Percentiles rank a stretch among this genome's conserved stretches.
Conservation (phyloP, 352 stramenopile genomes). For the Thraustotheca clavata region DNA sequence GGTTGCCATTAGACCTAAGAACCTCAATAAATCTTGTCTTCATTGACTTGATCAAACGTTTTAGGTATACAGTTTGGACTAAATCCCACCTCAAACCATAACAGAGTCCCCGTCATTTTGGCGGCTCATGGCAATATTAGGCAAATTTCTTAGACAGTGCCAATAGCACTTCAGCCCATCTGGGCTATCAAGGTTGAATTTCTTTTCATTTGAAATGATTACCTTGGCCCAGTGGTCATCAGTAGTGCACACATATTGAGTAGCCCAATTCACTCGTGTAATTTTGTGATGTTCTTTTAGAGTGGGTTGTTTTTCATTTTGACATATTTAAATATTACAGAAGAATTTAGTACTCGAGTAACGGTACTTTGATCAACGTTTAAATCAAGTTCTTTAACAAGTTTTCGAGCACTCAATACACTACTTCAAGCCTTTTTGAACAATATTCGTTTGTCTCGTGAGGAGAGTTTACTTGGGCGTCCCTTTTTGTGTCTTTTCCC, state of each 20-base stretch:
- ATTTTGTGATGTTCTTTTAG: slow-evolving; percentile 14
- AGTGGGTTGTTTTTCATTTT: slow-evolving; percentile 16
- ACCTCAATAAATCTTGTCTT: background rate
- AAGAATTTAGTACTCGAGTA: background rate
- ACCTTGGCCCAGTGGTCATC: too few species aligned
- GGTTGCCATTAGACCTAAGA: background rate
- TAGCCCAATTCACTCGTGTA: slow-evolving; percentile 13
- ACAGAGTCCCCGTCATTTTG: slow-evolving; percentile 1
- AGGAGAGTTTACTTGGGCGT: background rate
- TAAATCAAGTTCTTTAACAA: slow-evolving; percentile 17
- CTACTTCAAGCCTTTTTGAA: slow-evolving; percentile 9
- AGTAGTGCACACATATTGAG: too few species aligned
- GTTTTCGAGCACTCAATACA: background rate
- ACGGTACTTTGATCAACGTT: slow-evolving; percentile 7
- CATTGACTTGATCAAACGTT: background rate
- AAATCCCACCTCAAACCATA: slow-evolving; percentile 7
- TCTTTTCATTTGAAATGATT: too few species aligned
- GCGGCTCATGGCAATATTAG: background rate
- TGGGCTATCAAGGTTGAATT: background rate
- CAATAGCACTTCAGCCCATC: background rate
- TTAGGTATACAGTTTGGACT: background rate
- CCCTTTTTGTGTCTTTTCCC: background rate
- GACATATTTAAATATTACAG: slow-evolving; percentile 14
- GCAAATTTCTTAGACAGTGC: background rate
- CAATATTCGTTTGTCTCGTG: background rate